Evolutionary conservation across 306 rosid species (phyloP), one percentile per base, ranked within the genome.

Genomic region (Pueraria montana): DNA sequence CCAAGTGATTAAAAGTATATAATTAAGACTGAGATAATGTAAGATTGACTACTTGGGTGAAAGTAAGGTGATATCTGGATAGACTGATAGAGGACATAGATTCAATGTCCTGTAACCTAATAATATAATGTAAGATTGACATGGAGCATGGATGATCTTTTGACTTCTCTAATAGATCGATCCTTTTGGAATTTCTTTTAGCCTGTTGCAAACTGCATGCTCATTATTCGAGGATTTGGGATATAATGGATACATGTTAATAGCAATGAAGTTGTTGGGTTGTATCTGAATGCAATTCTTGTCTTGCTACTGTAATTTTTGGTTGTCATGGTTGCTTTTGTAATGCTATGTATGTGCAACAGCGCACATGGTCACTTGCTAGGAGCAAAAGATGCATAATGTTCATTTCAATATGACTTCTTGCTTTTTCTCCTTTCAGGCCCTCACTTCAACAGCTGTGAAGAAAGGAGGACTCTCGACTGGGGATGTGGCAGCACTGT

Each of bases 391-490:
- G 64, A 65, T 84, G 34, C 62, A 67, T 58, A 59, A 23, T 42
- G 52, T 76, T 76, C 70, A 40, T 74, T 72, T 62, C 27, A 58
- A 50, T 62, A 11, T 69, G 77, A 74, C 79, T 82, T 62, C 40
- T 52, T 20, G 17, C 23, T 17, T 17, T 9, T 68, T 32, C 62
- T 61, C 62, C 76, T 58, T 87, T 40, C 85, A 95, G 99, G 94
- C 94, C 58, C 93, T 96, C 46, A 94, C 99, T 58, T 94, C 99
- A 74, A 89, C 97, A 34, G 95, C 99, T 23, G 88, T 91, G 84
- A 96, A 92, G 92, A 96, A 90, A 86, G 97, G 95, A 80, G 95
- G 93, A 82, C 89, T 92, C 74, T 96, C 98, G 73, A 79, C 84
- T 56, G 99, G 97, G 79, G 99, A 94, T 84, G 83, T 96, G 49